Evolutionary conservation across 2,329 filamentous ascomycete species (phyloP), one percentile per base, ranked within the genome.

Genomic region (Alternaria ventricosa): DNA sequence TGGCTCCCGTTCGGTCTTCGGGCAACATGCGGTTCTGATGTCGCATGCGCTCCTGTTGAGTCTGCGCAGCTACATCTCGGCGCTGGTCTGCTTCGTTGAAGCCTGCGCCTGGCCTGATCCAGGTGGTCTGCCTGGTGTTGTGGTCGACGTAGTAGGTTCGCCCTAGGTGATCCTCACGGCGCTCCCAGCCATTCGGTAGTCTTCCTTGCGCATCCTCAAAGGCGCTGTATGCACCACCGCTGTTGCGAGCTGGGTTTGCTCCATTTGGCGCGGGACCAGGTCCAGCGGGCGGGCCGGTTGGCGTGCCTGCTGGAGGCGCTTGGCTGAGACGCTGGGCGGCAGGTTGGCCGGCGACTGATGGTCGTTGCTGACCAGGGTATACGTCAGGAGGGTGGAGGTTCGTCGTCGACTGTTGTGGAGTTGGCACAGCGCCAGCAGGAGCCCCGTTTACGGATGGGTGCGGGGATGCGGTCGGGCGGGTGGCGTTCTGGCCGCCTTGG

Each of bases 121-220:
- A 99, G 72, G 95, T 98, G 1, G 96, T 99, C 59, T 96, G 95
- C 73, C 96, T 87, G 7, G 94, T 97, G 80, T 98, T 98, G 80
- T 98, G 96, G 76, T 99, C 96, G 56, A 99, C 96, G 78, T 98
- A 99, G 79, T 99, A 99, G 22, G 95, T 98, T 74, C 96, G 88
- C 56, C 96, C 95, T 46, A 98, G 82, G 72, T 97, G 96, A 79
- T 99, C 96, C 80, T 98, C 95, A 60, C 96, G 89, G 60, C 96
- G 90, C 82, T 99, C 96, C 95, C 96, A 99, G 33, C 96, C 96
- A 55, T 92, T 90, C 33, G 96, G 96, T 58, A 99, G 82, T 71
- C 95, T 90, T 61, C 96, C 96, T 77, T 97, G 94, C n/a, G 90
- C 89, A 81, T 99, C 96, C 82, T 98, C 95, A 70, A 99, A 99